Percentiles rank a stretch among this genome's conserved stretches.
Evolutionary conservation across 2,329 filamentous ascomycete species (phyloP).

Genomic region (Epichloe sibirici): DNA sequence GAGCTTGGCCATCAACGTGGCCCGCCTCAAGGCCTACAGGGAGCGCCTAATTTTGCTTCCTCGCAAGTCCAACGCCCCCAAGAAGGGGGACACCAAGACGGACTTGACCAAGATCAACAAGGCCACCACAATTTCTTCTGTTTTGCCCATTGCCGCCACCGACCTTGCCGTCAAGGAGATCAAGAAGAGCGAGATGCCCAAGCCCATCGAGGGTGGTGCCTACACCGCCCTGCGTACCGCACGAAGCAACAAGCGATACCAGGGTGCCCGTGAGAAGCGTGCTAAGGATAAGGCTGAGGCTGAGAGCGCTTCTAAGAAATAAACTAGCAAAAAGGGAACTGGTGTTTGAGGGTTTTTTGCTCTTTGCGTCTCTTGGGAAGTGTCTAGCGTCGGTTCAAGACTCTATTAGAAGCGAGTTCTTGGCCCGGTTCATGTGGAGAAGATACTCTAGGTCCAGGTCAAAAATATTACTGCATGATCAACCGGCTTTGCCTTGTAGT

Average conservation of each 20-base stretch:
- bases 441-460: constrained; percentile 29
- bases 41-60: constrained; percentile 95
- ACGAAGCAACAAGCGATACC: constrained; percentile 69
- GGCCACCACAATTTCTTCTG: constrained; percentile 32
- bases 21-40: constrained; percentile 96
- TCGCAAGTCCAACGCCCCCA: constrained; percentile 84
- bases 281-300: constrained; percentile 77
- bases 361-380: constrained; percentile 28
- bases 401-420: constrained; percentile 22
- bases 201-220: constrained; percentile 66
- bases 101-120: constrained; percentile 56
- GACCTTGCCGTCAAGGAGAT: constrained; percentile 58
- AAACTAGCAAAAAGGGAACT: constrained; percentile 34
- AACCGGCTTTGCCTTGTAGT: constrained; percentile 22
- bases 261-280: constrained; percentile 87
- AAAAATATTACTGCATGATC: constrained; percentile 30
- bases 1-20: constrained; percentile 86
- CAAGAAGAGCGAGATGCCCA: constrained; percentile 69
- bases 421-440: constrained; percentile 21
- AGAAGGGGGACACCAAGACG: constrained; percentile 87
- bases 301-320: constrained; percentile 73
- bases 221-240: constrained; percentile 77
- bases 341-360: constrained; percentile 31
- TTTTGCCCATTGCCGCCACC: constrained; percentile 63
- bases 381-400: constrained; percentile 26